phyloP scores from a whole-genome alignment of 1,284 basidiomycete genomes.

The Ceratobasidium sp. region DNA sequence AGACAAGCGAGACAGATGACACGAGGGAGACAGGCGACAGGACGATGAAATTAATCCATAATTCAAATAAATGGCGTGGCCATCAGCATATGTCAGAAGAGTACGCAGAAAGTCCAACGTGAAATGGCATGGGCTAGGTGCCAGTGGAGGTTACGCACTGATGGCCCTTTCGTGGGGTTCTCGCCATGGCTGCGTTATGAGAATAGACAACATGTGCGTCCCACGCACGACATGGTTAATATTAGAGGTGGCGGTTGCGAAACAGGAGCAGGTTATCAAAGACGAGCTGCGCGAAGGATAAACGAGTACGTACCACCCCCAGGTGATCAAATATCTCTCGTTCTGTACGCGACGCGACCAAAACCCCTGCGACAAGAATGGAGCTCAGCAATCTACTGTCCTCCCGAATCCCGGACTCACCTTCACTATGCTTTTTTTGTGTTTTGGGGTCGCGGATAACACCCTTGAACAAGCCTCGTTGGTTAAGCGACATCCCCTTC shows the following conservation, averaged over 20 bases:
- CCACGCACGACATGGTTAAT: slow-evolving; percentile 52
- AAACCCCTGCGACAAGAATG: slow-evolving; percentile 58
- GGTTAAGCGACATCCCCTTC: slow-evolving; percentile 85
- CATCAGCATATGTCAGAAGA: slow-evolving; percentile 8
- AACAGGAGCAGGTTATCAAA: slow-evolving; percentile 18
- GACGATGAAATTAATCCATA: slow-evolving; percentile 30
- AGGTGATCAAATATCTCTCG: slow-evolving; percentile 81
- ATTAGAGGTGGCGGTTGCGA: slow-evolving; percentile 19
- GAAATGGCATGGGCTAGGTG: slow-evolving; percentile 19
- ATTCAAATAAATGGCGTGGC: slow-evolving; percentile 31
- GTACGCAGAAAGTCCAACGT: slow-evolving; percentile 10
- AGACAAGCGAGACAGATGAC: slow-evolving; percentile 35
- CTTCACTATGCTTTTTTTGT: slow-evolving; percentile 65
- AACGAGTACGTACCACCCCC: slow-evolving; percentile 51
- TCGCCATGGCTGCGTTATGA: slow-evolving; percentile 64
- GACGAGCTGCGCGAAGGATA: not conserved
- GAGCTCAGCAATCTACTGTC: slow-evolving; percentile 2
- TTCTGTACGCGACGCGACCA: slow-evolving; percentile 82
- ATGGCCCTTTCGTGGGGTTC: slow-evolving; percentile 70
- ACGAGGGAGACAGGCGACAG: slow-evolving; percentile 18
- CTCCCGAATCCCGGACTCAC: slow-evolving; percentile 54
- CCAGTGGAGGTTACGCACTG: slow-evolving; percentile 17
- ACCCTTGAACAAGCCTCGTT: slow-evolving; percentile 74
- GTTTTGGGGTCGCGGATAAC: slow-evolving; percentile 74
- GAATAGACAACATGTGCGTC: slow-evolving; percentile 8